These are phyloP conservation scores for Fusarium nodosum DNA, from an alignment of 2,329 filamentous ascomycete genomes.

Conservation along the genomic window DNA sequence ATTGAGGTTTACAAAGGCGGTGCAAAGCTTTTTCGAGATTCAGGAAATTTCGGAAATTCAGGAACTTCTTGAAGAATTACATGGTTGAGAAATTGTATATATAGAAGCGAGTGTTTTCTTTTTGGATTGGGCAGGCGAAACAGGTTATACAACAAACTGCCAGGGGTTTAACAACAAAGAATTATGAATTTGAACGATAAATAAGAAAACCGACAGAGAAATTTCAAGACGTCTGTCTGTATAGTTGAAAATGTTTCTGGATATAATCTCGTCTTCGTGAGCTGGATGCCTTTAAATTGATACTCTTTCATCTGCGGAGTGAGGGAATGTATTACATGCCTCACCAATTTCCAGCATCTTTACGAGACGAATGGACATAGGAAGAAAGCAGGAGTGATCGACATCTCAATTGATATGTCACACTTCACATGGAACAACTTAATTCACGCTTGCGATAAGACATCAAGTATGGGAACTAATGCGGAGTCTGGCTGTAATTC, in stretches of 20 bases:
- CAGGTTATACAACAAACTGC: constrained; percentile 5
- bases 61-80: constrained; percentile 73
- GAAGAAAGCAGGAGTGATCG: neutral
- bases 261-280: neutral
- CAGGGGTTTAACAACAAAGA: constrained; percentile 1
- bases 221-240: neutral
- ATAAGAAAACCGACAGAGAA: neutral
- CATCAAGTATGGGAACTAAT: constrained; percentile 35
- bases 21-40: constrained; percentile 82
- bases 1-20: constrained; percentile 74
- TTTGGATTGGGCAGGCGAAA: neutral
- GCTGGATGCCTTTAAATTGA: neutral
- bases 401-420: neutral
- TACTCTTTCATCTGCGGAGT: neutral
- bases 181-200: neutral
- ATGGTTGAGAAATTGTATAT: constrained; percentile 54
- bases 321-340: neutral
- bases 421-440: constrained; percentile 9
- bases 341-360: neutral
- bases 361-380: neutral
- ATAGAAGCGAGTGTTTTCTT: neutral
- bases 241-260: neutral
- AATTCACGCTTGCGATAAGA: constrained; percentile 4
- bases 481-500: constrained; percentile 47
- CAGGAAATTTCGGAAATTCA: constrained; percentile 76